Conservation (phyloP, 345 rosid species). For the Melastoma malabathricum region DNA sequence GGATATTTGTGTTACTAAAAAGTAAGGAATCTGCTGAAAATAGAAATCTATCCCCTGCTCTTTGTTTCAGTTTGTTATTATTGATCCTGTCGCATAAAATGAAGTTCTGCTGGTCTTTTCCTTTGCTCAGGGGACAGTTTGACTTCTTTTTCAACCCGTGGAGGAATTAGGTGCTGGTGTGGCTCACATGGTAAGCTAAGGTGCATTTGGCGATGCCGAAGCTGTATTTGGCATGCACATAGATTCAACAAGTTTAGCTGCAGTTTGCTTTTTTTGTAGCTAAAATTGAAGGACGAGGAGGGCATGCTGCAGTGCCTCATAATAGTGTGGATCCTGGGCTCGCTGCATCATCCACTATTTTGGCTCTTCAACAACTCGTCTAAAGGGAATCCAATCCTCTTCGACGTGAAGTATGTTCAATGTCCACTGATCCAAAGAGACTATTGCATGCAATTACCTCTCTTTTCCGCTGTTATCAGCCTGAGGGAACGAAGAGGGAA, state of each 20-base stretch:
- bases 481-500: conserved; percentile 10
- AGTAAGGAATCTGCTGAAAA: too few relatives aligned
- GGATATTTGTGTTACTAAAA: too few relatives aligned
- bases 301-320: conserved; percentile 51
- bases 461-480: conserved; percentile 4
- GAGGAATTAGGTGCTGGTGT: conserved; percentile 97
- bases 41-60: too few relatives aligned
- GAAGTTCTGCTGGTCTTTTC: neutral
- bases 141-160: conserved; percentile 85
- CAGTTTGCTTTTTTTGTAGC: conserved; percentile 39
- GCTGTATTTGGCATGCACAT: conserved; percentile 82
- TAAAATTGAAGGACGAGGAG: conserved; percentile 41
- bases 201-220: conserved; percentile 79
- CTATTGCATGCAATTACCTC: conserved; percentile 6
- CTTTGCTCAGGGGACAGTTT: conserved; percentile 57
- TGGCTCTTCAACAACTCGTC: conserved; percentile 67
- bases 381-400: conserved; percentile 84
- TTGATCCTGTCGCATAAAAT: too few relatives aligned
- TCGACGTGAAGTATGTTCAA: conserved; percentile 26
- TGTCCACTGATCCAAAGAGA: too few relatives aligned
- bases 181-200: conserved; percentile 59
- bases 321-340: conserved; percentile 44
- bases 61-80: too few relatives aligned
- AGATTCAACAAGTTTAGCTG: conserved; percentile 23
- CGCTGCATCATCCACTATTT: conserved; percentile 55